Base-by-base conservation (phyloP, 2,329 filamentous ascomycete genomes). In the Phialemonium atrogriseum region DNA sequence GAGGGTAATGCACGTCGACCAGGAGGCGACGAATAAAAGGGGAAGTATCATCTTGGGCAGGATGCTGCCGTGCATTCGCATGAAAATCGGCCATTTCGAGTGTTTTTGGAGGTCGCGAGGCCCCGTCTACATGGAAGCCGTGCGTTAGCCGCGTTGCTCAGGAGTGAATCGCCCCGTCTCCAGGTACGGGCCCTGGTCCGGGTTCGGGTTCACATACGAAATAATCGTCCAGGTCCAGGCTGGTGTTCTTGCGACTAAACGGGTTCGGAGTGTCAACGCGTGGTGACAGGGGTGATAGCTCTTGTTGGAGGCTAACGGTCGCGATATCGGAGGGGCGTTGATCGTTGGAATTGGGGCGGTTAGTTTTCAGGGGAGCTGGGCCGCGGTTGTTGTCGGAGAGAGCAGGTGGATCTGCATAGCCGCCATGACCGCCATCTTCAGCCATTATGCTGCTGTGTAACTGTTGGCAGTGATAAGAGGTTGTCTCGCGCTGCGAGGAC, bases 41-140 rank as follows among this genome's bases (percentile, higher is more conserved):
- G 83, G 83, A 5, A 88, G 49, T 20, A 87, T 72, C 77, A 88
- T 77, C 49, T 83, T 80, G 10, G 84, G 84, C 32, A 80, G 61
- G 41, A 61, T 77, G 45, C 77, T 84, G 44, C 84, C 84, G 50
- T 86, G 82, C 58, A 88, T 67, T 41, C 82, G 79, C 47, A 88
- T 57, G 52, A 87, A 85, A 44, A 78, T 70, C 7, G 84, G 83
- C 70, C 81, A 80, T 69, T 84, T 87, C 16, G 81, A 86, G 55
- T 87, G 82, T 46, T 76, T 75, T 35, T 76, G 66, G 38, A 83
- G 71, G 54, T 86, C 77, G 41, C 79, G 70, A 34, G 84, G 84
- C 10, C 74, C 75, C 11, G 52, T 54, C 61, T 64, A 26, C 12
- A 7, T 8, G 21, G n/a, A n/a, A n/a, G n/a, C n/a, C n/a, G n/a